These are phyloP conservation scores for Stellera chamaejasme DNA, from an alignment of 345 rosid genomes.

Conservation along the genomic window DNA sequence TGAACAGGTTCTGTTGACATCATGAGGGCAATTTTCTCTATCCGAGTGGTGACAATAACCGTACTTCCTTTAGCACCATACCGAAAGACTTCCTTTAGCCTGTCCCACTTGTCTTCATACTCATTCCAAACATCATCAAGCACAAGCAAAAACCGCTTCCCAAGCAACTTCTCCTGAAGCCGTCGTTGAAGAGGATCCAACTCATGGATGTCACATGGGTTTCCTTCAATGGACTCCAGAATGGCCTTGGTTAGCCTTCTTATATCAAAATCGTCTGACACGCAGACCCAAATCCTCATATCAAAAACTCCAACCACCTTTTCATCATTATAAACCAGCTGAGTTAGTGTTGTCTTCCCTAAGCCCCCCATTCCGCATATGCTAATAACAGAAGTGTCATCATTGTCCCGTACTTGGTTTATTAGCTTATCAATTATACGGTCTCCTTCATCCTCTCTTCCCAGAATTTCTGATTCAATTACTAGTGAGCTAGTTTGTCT, in stretches of 20 bases:
- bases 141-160: slow-evolving; percentile 2
- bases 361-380: slow-evolving; percentile 5
- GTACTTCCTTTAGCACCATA: slow-evolving; percentile 2
- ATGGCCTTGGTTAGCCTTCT: slow-evolving; percentile 7
- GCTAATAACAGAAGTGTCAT: slow-evolving; percentile 2
- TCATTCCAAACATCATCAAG: slow-evolving; percentile 15
- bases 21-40: slow-evolving; percentile 4
- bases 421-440: neutral
- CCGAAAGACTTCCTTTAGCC: neutral
- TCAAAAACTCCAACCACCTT: slow-evolving; percentile 11
- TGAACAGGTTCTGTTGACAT: neutral
- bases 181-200: slow-evolving; percentile 2
- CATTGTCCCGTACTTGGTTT: neutral
- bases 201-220: neutral
- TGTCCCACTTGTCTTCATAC: slow-evolving; percentile 9
- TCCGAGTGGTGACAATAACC: slow-evolving; percentile 4
- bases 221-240: slow-evolving; percentile 5
- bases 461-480: slow-evolving; percentile 7
- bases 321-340: slow-evolving; percentile 16
- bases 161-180: neutral
- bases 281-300: slow-evolving; percentile 17
- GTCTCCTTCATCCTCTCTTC: slow-evolving; percentile 5
- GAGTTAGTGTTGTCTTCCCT: slow-evolving; percentile 16
- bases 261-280: slow-evolving; percentile 18
- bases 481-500: slow-evolving; percentile 9